Evolutionary conservation across 2,329 filamentous ascomycete genomes (phyloP).

Genomic region (Cladosporium sp.): DNA sequence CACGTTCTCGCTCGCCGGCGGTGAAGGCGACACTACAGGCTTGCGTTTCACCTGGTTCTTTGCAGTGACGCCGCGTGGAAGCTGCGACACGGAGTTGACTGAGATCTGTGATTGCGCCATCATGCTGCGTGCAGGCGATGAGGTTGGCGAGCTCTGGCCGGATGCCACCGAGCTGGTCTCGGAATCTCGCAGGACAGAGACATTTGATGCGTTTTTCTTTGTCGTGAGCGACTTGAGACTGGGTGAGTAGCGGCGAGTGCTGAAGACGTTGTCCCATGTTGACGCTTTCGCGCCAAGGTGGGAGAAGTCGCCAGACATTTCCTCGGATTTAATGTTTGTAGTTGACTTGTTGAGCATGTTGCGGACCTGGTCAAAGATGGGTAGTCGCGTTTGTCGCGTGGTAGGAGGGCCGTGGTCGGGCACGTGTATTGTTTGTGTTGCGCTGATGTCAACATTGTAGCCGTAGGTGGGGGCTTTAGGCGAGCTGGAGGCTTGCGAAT

Average conservation of each 20-base stretch:
- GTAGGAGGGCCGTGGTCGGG: constrained; percentile 18
- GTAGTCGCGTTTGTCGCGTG: constrained; percentile 31
- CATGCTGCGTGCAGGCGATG: constrained; percentile 21
- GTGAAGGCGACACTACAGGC: constrained; percentile 21
- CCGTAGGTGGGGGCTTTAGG: not conserved
- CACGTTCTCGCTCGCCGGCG: constrained; percentile 25
- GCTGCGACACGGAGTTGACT: constrained; percentile 16
- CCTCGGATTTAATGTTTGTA: constrained; percentile 24
- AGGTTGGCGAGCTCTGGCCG: constrained; percentile 24
- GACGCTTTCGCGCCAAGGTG: constrained; percentile 23
- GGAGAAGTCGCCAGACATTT: constrained; percentile 23
- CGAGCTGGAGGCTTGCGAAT: constrained; percentile 1
- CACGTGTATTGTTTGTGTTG: constrained; percentile 17
- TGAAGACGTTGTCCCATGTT: constrained; percentile 24
- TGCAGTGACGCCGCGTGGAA: constrained; percentile 12
- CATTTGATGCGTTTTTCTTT: constrained; percentile 22
- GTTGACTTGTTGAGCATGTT: constrained; percentile 33
- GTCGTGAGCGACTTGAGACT: constrained; percentile 18
- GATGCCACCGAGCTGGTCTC: constrained; percentile 22
- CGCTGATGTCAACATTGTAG: constrained; percentile 21
- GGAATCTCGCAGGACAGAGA: constrained; percentile 28
- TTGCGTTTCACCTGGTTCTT: constrained; percentile 29
- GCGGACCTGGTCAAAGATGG: constrained; percentile 37
- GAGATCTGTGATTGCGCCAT: constrained; percentile 18
- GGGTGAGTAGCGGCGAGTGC: constrained; percentile 22